Conservation (phyloP, 2,329 filamentous ascomycete genomes). For the Ceratocystiopsis minuta region DNA sequence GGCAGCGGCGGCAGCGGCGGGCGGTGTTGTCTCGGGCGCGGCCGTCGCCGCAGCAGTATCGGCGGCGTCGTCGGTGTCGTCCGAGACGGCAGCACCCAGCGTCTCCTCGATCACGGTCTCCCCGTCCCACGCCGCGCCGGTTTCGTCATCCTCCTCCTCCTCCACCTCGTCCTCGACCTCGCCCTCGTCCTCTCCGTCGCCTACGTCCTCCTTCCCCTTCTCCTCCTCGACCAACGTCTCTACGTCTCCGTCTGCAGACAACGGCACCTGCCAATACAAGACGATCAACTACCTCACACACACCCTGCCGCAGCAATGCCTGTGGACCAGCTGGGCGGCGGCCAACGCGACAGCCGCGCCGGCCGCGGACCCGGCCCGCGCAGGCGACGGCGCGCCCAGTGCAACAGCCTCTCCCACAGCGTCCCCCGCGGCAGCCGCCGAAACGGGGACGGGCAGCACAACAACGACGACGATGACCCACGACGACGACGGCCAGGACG, state of each 20-base stretch:
- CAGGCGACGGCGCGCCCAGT: too few relatives aligned
- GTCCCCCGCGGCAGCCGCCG: background rate
- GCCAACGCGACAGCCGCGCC: background rate
- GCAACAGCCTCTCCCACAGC: background rate
- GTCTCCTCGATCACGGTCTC: background rate
- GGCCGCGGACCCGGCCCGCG: background rate
- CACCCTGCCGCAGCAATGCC: conserved; percentile 56
- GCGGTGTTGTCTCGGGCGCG: too few relatives aligned
- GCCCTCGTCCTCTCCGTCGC: background rate
- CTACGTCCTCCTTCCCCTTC: background rate
- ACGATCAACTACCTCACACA: conserved; percentile 74
- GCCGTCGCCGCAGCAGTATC: background rate
- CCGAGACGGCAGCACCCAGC: background rate
- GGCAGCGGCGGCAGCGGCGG: too few relatives aligned
- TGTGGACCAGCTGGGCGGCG: conserved; percentile 40
- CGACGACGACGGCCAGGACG: conserved; percentile 16
- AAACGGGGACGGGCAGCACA: background rate
- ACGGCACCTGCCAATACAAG: conserved; percentile 32
- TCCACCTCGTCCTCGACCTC: background rate
- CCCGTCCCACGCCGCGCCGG: background rate
- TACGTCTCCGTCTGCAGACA: conserved; percentile 9
- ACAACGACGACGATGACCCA: background rate
- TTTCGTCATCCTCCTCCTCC: background rate
- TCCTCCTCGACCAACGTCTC: background rate
- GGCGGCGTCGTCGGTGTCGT: background rate